phyloP scores from a whole-genome alignment of 768 basidiomycete species.

The Termitomyces sp. region DNA sequence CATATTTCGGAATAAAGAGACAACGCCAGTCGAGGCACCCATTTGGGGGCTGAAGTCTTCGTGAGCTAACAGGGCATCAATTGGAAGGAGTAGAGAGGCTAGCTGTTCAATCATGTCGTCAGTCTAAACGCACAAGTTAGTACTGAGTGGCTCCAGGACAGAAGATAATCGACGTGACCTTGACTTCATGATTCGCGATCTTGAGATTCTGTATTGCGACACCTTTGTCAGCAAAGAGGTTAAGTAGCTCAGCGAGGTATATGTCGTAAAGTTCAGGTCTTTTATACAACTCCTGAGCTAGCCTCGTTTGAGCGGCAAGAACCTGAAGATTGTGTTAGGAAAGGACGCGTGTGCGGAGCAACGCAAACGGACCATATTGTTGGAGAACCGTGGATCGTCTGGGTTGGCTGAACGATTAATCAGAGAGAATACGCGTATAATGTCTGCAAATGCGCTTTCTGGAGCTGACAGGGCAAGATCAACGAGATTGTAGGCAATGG shows the following conservation, averaged over 20 bases:
- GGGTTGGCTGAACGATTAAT: constrained; percentile 85
- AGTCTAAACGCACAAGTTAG: constrained; percentile 34
- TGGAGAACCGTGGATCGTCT: constrained; percentile 84
- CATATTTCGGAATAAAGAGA: constrained; percentile 81
- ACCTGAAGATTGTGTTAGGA: constrained; percentile 39
- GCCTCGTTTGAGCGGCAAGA: constrained; percentile 83
- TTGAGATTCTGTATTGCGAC: constrained; percentile 83
- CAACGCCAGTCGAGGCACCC: constrained; percentile 51
- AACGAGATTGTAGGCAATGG: constrained; percentile 88
- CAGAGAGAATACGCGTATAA: constrained; percentile 76
- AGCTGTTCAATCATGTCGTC: constrained; percentile 86
- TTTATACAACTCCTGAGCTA: constrained; percentile 72
- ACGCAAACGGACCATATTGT: constrained; percentile 65
- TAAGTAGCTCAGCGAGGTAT: constrained; percentile 81
- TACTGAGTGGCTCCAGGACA: not conserved
- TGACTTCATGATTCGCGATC: constrained; percentile 56
- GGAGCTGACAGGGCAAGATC: constrained; percentile 82
- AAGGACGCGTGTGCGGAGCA: not conserved
- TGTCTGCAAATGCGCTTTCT: constrained; percentile 72
- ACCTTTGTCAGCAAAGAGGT: constrained; percentile 87
- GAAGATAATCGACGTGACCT: constrained; percentile 35
- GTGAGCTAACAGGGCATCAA: constrained; percentile 81
- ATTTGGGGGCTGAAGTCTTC: constrained; percentile 57
- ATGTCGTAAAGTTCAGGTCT: constrained; percentile 73
- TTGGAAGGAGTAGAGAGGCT: constrained; percentile 82